A percentile compares a stretch with the other conserved stretches of the same genome.
phyloP scores from a whole-genome alignment of 345 rosid genomes.

The Rhodamnia rubescens region DNA sequence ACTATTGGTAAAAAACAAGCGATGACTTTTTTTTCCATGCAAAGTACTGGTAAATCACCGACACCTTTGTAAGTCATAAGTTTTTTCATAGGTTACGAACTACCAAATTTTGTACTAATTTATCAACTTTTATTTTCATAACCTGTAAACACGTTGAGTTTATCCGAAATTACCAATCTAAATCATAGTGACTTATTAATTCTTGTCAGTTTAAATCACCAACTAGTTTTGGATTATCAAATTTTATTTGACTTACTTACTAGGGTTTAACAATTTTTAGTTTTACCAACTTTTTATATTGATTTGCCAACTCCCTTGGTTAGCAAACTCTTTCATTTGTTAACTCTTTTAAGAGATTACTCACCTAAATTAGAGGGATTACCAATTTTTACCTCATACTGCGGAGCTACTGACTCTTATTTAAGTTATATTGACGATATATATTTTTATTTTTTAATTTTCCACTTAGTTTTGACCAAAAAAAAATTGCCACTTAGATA shows the following conservation, averaged over 20 bases:
- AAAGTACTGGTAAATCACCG: not conserved
- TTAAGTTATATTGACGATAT: not conserved
- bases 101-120: not conserved
- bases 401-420: not conserved
- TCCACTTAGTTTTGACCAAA: not conserved
- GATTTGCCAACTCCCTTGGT: not conserved
- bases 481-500: too few relatives aligned
- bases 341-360: not conserved
- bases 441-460: not conserved
- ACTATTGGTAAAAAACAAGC: not conserved
- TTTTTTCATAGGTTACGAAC: not conserved
- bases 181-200: too few relatives aligned
- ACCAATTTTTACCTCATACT: not conserved
- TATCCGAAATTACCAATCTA: not conserved
- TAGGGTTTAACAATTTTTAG: not conserved
- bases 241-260: not conserved
- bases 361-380: not conserved
- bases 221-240: not conserved
- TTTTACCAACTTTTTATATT: not conserved
- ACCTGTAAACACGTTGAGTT: not conserved
- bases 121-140: not conserved
- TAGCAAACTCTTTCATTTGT: not conserved
- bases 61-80: not conserved
- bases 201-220: not conserved
- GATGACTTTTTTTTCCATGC: not conserved